A percentile compares a stretch with the other conserved stretches of the same genome.
phyloP scores from a whole-genome alignment of 306 rosid species.

The Dicorynia guianensis region DNA sequence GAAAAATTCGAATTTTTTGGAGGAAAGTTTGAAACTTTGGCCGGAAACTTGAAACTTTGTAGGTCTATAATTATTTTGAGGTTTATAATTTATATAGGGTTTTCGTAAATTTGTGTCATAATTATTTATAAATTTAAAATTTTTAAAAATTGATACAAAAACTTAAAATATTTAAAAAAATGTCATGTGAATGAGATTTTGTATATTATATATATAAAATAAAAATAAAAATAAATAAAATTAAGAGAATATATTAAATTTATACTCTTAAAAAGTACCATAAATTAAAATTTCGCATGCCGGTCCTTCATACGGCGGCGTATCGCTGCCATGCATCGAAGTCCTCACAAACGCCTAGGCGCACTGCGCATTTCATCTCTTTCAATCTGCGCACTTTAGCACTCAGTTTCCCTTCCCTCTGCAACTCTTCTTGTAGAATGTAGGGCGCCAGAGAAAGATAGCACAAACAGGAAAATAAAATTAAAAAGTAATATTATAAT shows the following conservation, averaged over 20 bases:
- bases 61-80: too few relatives aligned
- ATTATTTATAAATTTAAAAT: too few relatives aligned
- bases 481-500: not conserved
- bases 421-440: not conserved
- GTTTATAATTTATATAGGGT: too few relatives aligned
- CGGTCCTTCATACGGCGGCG: not conserved
- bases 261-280: too few relatives aligned
- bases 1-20: conserved; percentile 35
- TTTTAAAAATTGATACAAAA: too few relatives aligned
- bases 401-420: not conserved
- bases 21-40: conserved; percentile 45
- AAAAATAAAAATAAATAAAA: too few relatives aligned
- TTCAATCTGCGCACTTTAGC: not conserved
- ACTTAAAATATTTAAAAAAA: too few relatives aligned
- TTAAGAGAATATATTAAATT: too few relatives aligned
- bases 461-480: not conserved
- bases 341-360: conserved; percentile 10
- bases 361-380: not conserved
- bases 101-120: too few relatives aligned
- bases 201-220: too few relatives aligned
- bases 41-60: conserved; percentile 41
- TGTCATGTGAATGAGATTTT: too few relatives aligned
- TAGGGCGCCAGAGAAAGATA: too few relatives aligned
- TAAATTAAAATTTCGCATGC: not conserved
- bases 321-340: not conserved